phyloP scores from a whole-genome alignment of 2,329 filamentous ascomycete genomes.

The Fusarium pseudoanthophilum region DNA sequence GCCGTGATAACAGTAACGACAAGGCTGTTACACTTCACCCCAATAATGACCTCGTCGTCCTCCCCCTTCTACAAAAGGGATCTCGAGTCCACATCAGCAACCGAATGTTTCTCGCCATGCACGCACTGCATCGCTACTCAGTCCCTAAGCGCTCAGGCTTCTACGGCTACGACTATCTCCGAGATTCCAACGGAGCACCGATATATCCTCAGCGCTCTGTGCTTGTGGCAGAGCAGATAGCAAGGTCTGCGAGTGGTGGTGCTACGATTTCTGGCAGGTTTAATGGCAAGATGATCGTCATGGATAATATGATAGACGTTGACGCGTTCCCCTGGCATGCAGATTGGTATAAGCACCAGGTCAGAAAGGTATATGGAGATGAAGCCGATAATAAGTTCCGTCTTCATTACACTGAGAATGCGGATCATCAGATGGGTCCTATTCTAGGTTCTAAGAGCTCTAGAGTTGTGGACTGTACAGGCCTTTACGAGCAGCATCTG shows the following conservation, averaged over 20 bases:
- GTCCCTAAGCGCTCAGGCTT: fast-evolving
- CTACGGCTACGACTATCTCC: not conserved
- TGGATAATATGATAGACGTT: not conserved
- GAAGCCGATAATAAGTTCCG: fast-evolving
- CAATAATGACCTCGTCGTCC: fast-evolving
- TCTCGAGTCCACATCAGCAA: not conserved
- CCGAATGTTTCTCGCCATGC: not conserved
- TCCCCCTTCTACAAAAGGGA: fast-evolving
- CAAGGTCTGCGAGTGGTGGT: fast-evolving
- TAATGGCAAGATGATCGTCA: not conserved
- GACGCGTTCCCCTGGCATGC: not conserved
- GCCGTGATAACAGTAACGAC: fast-evolving
- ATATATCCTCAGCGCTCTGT: not conserved
- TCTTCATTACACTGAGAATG: not conserved
- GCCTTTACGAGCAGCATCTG: not conserved
- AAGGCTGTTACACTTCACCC: not conserved
- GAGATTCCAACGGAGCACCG: fast-evolving
- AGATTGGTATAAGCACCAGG: not conserved
- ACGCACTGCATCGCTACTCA: not conserved
- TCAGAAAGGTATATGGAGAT: fast-evolving
- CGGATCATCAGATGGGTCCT: not conserved
- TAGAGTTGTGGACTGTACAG: fast-evolving
- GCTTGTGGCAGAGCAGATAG: fast-evolving
- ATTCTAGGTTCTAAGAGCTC: fast-evolving
- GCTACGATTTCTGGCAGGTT: not conserved